Evolutionary conservation across 495 filamentous ascomycete genomes (phyloP).

Genomic region (Aspergillus heteromorphus): DNA sequence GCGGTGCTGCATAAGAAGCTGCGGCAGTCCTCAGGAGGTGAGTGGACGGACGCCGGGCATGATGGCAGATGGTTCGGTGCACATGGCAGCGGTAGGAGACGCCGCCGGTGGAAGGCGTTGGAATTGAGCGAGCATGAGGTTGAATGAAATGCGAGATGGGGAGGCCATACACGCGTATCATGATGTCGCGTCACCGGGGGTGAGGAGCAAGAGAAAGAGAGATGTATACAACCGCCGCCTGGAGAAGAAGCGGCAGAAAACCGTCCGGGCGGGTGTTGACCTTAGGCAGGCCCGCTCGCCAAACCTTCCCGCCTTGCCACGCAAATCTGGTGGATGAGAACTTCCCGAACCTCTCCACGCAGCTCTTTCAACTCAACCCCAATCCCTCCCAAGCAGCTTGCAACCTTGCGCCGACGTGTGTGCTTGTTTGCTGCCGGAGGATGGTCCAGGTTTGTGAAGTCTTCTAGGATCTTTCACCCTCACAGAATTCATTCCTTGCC

Average conservation of each 20-base stretch:
- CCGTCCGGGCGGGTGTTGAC: constrained; percentile 4
- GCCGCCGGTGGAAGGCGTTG: neutral
- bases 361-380: constrained; percentile 16
- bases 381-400: constrained; percentile 22
- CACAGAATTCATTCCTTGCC: constrained; percentile 21
- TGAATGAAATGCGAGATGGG: constrained; percentile 9
- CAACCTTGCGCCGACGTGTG: constrained; percentile 25
- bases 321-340: constrained; percentile 35
- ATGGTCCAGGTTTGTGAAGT: constrained; percentile 41
- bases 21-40: constrained; percentile 18
- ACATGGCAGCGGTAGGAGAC: constrained; percentile 15
- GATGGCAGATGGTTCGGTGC: constrained; percentile 30
- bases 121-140: neutral
- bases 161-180: constrained; percentile 18
- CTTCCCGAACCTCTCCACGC: constrained; percentile 15
- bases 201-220: neutral
- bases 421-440: constrained; percentile 31
- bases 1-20: constrained; percentile 8
- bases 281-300: constrained; percentile 18
- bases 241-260: constrained; percentile 9
- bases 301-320: constrained; percentile 40
- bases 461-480: constrained; percentile 21
- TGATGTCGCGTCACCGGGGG: neutral
- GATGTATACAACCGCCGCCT: neutral
- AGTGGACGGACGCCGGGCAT: constrained; percentile 24